A percentile compares a stretch with the other conserved stretches of the same genome.
These are phyloP conservation scores for Talaromyces albobiverticillius DNA, from an alignment of 2,329 filamentous ascomycete species.

Conservation along the genomic window DNA sequence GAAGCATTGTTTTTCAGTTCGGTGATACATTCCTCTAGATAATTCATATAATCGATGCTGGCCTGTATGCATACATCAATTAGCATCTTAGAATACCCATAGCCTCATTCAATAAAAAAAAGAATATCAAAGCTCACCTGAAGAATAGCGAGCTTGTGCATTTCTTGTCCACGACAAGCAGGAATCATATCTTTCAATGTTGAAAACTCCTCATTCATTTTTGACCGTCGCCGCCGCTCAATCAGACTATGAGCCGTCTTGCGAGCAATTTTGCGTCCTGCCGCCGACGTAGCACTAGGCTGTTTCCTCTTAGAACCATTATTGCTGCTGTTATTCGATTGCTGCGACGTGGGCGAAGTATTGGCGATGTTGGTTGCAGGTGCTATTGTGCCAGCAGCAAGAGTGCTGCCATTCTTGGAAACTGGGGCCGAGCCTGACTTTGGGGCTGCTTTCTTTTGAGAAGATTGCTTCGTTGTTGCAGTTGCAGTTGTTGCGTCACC, in stretches of 20 bases:
- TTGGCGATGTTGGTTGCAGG: background rate
- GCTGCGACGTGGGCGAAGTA: constrained; percentile 1
- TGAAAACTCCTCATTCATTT: constrained; percentile 98
- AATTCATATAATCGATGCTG: constrained; percentile 93
- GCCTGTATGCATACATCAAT: constrained; percentile 58
- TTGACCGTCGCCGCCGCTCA: constrained; percentile 81
- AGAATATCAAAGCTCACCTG: no score
- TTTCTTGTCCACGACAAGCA: constrained; percentile 86
- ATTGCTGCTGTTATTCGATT: constrained; percentile 13
- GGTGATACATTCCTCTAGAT: constrained; percentile 81
- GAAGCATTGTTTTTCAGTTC: constrained; percentile 65
- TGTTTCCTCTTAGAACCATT: constrained; percentile 69
- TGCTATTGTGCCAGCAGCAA: background rate
- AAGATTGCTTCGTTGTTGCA: constrained; percentile 3
- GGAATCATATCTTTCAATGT: constrained; percentile 94
- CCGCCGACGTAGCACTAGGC: constrained; percentile 70
- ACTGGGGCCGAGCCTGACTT: background rate
- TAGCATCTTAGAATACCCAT: background rate
- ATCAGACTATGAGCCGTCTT: constrained; percentile 97
- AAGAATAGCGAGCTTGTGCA: constrained; percentile 95
- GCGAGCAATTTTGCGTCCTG: constrained; percentile 88
- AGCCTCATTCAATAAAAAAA: background rate
- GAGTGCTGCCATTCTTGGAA: background rate
- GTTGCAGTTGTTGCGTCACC: constrained; percentile 20
- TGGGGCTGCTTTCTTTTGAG: constrained; percentile 1